A percentile compares a stretch with the other conserved stretches of the same genome.
Evolutionary conservation across 257 asterid genomes (phyloP).

Genomic region (Ajuga chamaepitys): DNA sequence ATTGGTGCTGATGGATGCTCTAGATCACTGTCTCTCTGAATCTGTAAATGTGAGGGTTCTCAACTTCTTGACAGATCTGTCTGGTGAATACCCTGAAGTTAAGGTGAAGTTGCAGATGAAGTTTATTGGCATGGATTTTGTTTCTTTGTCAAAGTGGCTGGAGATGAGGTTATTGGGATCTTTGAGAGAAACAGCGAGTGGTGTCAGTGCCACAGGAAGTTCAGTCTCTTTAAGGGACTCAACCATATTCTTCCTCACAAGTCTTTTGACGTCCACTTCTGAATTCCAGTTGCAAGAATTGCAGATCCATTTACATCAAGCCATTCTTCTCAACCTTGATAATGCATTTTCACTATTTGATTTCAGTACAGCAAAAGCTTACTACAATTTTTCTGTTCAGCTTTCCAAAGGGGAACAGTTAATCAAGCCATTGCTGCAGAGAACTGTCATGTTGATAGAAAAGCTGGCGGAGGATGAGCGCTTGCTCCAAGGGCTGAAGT

Average conservation of each 20-base stretch:
- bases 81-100: conserved; percentile 52
- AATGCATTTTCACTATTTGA: conserved; percentile 71
- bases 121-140: conserved; percentile 59
- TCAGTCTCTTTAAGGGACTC: conserved; percentile 70
- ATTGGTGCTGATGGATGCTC: conserved; percentile 68
- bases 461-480: conserved; percentile 68
- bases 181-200: conserved; percentile 36
- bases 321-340: conserved; percentile 72
- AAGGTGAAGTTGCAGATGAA: conserved; percentile 62
- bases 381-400: conserved; percentile 63
- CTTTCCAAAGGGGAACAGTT: conserved; percentile 63
- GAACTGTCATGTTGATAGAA: conserved; percentile 52
- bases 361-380: conserved; percentile 43
- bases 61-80: conserved; percentile 70
- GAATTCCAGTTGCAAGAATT: conserved; percentile 49
- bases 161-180: conserved; percentile 75
- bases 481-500: conserved; percentile 74
- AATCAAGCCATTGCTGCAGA: conserved; percentile 61
- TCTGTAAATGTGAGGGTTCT: conserved; percentile 65
- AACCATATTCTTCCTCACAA: conserved; percentile 56
- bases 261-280: conserved; percentile 48
- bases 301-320: conserved; percentile 62
- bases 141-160: conserved; percentile 70
- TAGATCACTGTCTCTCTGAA: conserved; percentile 70
- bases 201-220: conserved; percentile 42